Percentiles rank a stretch among this genome's conserved stretches.
Conservation (phyloP, 768 basidiomycete species). For the Termitomyces sp. region DNA sequence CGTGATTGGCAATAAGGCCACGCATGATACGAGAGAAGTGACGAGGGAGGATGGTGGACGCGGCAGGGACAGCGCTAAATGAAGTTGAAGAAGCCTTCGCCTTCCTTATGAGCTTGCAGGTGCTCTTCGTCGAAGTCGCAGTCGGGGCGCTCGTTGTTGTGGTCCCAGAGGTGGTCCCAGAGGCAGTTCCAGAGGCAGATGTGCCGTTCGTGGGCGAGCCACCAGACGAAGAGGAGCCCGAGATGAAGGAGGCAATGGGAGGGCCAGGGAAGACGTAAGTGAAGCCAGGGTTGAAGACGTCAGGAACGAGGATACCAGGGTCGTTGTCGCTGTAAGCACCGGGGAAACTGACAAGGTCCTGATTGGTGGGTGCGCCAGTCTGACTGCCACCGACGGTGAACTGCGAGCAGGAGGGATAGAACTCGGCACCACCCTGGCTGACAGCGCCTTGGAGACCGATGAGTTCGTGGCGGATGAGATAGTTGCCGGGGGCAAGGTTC, state of each 20-base stretch:
- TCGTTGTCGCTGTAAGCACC: conserved; percentile 69
- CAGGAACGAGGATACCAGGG: conserved; percentile 62
- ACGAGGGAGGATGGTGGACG: conserved; percentile 14
- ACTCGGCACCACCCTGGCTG: conserved; percentile 60
- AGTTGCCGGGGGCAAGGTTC: conserved; percentile 60
- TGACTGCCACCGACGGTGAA: conserved; percentile 49
- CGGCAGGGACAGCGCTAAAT: neutral
- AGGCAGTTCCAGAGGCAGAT: conserved; percentile 11
- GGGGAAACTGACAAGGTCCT: conserved; percentile 59
- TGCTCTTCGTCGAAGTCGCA: conserved; percentile 7
- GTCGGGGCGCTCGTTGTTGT: neutral
- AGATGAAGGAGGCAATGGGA: conserved; percentile 37
- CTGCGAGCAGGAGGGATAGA: conserved; percentile 71
- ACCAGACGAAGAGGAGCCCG: conserved; percentile 3
- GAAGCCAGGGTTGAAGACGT: conserved; percentile 27
- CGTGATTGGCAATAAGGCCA: conserved; percentile 14
- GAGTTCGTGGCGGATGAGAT: conserved; percentile 75
- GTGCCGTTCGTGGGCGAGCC: neutral
- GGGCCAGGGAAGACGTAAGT: conserved; percentile 49
- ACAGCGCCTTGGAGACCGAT: conserved; percentile 70
- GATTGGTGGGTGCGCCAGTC: conserved; percentile 36
- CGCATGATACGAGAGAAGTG: conserved; percentile 26
- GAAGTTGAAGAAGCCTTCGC: neutral
- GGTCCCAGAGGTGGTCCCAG: conserved; percentile 13
- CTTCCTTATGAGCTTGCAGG: conserved; percentile 15